phyloP scores from a whole-genome alignment of 352 stramenopile species.

The Phytophthora hybrid region DNA sequence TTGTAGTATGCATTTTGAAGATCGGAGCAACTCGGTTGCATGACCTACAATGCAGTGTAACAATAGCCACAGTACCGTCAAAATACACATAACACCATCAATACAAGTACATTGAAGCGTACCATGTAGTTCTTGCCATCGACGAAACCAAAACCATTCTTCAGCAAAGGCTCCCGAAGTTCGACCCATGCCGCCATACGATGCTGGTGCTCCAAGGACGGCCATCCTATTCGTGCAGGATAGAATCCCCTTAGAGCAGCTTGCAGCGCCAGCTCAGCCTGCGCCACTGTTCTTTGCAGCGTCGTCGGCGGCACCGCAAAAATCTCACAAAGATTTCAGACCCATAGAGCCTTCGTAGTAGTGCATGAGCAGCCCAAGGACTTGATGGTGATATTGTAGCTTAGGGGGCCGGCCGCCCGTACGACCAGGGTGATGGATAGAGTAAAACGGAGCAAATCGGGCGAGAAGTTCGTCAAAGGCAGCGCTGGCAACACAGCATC shows the following conservation, averaged over 20 bases:
- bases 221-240: background rate
- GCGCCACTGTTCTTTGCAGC: background rate
- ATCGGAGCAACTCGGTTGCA: constrained; percentile 3
- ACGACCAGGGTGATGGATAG: background rate
- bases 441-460: background rate
- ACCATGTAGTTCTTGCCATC: constrained; percentile 10
- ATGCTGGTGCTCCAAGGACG: constrained; percentile 1
- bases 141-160: constrained; percentile 1
- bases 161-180: background rate
- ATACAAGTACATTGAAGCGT: background rate
- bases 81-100: background rate
- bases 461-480: constrained; percentile 1
- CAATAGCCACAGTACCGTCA: too few relatives aligned
- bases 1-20: constrained; percentile 2
- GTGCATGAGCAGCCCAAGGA: constrained; percentile 5
- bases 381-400: background rate
- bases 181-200: background rate
- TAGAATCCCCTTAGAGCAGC: background rate
- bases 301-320: background rate
- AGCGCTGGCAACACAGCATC: background rate
- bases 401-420: background rate
- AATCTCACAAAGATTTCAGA: background rate
- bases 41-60: background rate
- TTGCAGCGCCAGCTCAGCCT: background rate
- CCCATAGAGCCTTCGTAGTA: constrained; percentile 4